phyloP scores from a whole-genome alignment of 805 yeast species.

The Saccharomycopsis sp. region DNA sequence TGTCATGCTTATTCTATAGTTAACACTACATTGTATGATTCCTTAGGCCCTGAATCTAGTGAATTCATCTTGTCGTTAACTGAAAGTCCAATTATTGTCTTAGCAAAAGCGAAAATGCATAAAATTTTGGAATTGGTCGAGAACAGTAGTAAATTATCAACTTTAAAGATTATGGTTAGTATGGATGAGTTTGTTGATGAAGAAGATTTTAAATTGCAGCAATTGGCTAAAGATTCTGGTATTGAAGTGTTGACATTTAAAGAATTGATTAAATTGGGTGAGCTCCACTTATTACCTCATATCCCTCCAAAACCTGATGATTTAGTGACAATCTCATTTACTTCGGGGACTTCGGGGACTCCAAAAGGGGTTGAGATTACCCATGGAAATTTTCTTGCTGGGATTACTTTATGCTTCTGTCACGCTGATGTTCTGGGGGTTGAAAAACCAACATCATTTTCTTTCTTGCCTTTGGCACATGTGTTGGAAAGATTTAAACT shows the following conservation, averaged over 20 bases:
- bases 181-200: slow-evolving; percentile 21
- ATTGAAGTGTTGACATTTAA: slow-evolving; percentile 32
- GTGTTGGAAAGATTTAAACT: slow-evolving; percentile 40
- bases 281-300: slow-evolving; percentile 31
- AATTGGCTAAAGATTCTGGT: background rate
- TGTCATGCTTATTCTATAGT: slow-evolving; percentile 50
- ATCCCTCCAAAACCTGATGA: slow-evolving; percentile 38
- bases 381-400: slow-evolving; percentile 27
- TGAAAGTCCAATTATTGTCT: slow-evolving; percentile 46
- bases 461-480: slow-evolving; percentile 52
- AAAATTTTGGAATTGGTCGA: slow-evolving; percentile 21
- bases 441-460: slow-evolving; percentile 35
- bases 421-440: slow-evolving; percentile 25
- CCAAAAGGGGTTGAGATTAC: slow-evolving; percentile 54
- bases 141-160: slow-evolving; percentile 16
- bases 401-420: slow-evolving; percentile 11
- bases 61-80: slow-evolving; percentile 56
- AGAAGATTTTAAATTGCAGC: slow-evolving; percentile 3
- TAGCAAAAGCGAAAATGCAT: slow-evolving; percentile 36
- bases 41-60: slow-evolving; percentile 53
- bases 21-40: slow-evolving; percentile 51
- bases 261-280: slow-evolving; percentile 30
- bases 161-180: slow-evolving; percentile 7
- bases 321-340: slow-evolving; percentile 48
- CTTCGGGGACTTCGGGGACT: slow-evolving; percentile 61